phyloP scores from a whole-genome alignment of 108 stramenopile species.

The Skeletonema marinoi region DNA sequence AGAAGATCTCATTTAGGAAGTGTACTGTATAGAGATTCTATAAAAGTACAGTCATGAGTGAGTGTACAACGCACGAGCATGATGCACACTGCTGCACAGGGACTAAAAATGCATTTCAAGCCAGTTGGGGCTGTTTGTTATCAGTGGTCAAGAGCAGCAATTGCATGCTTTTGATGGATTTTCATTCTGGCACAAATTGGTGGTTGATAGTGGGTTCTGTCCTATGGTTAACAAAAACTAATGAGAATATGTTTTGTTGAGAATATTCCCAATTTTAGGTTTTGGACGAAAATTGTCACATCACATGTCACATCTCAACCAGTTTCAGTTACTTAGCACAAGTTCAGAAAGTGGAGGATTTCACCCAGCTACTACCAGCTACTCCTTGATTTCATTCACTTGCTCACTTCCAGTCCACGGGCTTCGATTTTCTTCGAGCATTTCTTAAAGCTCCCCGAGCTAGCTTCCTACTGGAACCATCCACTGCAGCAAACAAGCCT shows the following conservation, averaged over 20 bases:
- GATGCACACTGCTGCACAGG: not conserved
- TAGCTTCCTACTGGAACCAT: conserved; percentile 40
- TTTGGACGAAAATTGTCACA: not conserved
- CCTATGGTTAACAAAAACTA: not conserved
- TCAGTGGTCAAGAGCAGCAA: not conserved
- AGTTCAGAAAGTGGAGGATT: no score
- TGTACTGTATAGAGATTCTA: conserved; percentile 8
- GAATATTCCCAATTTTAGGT: not conserved
- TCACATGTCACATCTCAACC: conserved; percentile 6
- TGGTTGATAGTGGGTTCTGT: not conserved
- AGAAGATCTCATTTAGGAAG: conserved; percentile 5
- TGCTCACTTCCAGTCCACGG: conserved; percentile 24
- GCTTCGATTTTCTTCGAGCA: conserved; percentile 17
- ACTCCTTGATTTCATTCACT: no score
- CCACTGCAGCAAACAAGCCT: conserved; percentile 47
- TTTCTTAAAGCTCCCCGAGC: conserved; percentile 14
- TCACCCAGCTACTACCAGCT: no score
- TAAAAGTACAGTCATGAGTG: conserved; percentile 7
- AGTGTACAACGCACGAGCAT: no score
- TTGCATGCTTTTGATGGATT: no score
- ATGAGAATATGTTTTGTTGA: not conserved
- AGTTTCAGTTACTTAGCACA: no score
- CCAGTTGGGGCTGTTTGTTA: not conserved
- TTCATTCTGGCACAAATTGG: not conserved
- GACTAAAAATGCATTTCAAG: not conserved